A percentile compares a stretch with the other conserved stretches of the same genome.
These are phyloP conservation scores for Raffaelea arxii DNA, from an alignment of 2,329 filamentous ascomycete genomes.

Conservation along the genomic window DNA sequence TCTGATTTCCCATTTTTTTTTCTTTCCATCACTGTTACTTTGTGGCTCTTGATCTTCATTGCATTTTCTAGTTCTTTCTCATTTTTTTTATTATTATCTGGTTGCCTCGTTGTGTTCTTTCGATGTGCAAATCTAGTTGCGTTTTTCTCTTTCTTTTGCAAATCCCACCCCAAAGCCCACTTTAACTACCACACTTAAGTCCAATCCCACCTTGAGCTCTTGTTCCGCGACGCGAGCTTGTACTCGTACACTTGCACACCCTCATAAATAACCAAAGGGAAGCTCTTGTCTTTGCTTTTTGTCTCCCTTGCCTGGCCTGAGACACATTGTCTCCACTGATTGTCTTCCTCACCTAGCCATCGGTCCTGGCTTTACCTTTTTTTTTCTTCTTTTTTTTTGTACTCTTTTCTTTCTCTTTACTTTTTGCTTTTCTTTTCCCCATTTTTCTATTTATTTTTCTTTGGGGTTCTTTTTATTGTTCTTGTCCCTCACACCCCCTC, in stretches of 20 bases:
- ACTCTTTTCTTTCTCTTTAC: neutral
- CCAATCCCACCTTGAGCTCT: too few relatives aligned
- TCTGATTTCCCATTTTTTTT: too few relatives aligned
- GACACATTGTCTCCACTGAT: neutral
- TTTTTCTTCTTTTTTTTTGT: neutral
- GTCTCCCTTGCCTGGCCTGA: neutral
- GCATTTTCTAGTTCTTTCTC: neutral
- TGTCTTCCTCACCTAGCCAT: neutral
- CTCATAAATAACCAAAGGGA: too few relatives aligned
- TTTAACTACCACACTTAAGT: too few relatives aligned
- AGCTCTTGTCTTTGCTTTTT: too few relatives aligned
- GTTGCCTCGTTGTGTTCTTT: too few relatives aligned
- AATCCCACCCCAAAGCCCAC: too few relatives aligned
- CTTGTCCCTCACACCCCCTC: neutral
- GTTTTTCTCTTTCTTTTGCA: neutral
- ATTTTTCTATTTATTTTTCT: neutral
- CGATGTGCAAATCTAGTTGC: too few relatives aligned
- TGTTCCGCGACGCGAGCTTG: slow-evolving; percentile 11
- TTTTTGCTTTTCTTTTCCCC: neutral
- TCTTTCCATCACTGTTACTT: too few relatives aligned
- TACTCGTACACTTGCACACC: too few relatives aligned
- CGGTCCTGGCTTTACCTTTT: neutral
- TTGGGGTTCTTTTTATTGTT: neutral
- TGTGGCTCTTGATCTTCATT: neutral
- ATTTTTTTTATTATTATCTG: neutral